These are phyloP conservation scores for Medicago arabica DNA, from an alignment of 306 rosid genomes.

Conservation along the genomic window DNA sequence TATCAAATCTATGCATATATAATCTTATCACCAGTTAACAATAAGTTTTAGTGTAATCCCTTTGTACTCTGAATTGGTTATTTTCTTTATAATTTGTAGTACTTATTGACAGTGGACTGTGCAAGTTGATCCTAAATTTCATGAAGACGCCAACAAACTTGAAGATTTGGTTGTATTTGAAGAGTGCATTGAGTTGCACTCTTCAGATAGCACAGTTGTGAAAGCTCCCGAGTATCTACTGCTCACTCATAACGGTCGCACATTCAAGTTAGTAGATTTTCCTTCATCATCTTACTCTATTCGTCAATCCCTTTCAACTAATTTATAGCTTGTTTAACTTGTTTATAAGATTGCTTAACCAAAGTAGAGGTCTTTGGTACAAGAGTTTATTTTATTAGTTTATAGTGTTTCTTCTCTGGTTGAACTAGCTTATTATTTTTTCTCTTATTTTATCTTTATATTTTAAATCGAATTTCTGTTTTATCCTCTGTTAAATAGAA, in stretches of 20 bases:
- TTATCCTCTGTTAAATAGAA: neutral
- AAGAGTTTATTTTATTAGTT: neutral
- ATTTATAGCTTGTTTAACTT: neutral
- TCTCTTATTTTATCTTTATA: neutral
- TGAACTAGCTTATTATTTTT: neutral
- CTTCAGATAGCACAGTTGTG: slow-evolving; percentile 73
- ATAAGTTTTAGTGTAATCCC: slow-evolving; percentile 17
- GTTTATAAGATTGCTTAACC: slow-evolving; percentile 5
- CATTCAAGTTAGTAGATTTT: slow-evolving; percentile 78
- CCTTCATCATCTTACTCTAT: slow-evolving; percentile 34
- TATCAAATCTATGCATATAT: slow-evolving; percentile 12
- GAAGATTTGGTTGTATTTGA: slow-evolving; percentile 90
- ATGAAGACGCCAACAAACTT: slow-evolving; percentile 82
- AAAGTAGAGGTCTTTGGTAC: neutral
- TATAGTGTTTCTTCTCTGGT: neutral
- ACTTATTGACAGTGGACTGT: slow-evolving; percentile 85
- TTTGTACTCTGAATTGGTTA: slow-evolving; percentile 20
- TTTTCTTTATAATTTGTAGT: slow-evolving; percentile 39
- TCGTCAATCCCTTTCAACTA: neutral
- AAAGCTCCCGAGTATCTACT: slow-evolving; percentile 85
- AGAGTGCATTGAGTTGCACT: slow-evolving; percentile 84
- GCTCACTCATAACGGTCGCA: slow-evolving; percentile 91
- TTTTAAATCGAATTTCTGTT: neutral
- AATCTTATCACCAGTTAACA: neutral
- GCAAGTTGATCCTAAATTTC: slow-evolving; percentile 86